Evolutionary conservation across 495 filamentous ascomycete genomes (phyloP).

Genomic region (Trypethelium eluteriae): DNA sequence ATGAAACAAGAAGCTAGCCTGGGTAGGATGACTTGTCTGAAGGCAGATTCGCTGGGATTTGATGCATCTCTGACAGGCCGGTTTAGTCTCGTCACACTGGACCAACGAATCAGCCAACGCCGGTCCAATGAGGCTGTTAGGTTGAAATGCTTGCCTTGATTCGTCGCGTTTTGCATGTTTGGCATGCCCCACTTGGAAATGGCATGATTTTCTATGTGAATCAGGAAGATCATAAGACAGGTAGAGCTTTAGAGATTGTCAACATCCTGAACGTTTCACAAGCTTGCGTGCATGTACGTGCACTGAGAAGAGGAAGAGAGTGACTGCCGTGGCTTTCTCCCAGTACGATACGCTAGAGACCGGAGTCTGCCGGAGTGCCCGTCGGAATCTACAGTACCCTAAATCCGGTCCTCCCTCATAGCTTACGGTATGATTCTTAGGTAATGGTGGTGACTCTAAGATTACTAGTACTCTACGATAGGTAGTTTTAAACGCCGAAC

Average conservation of each 20-base stretch:
- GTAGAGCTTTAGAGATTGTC: too few relatives aligned
- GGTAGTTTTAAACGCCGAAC: too few relatives aligned
- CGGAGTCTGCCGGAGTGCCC: too few relatives aligned
- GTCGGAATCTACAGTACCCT: too few relatives aligned
- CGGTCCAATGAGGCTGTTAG: not conserved
- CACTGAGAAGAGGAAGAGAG: not conserved
- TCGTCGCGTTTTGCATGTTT: slow-evolving; percentile 28
- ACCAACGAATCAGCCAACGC: not conserved
- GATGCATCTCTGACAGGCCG: slow-evolving; percentile 26
- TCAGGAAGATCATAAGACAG: too few relatives aligned
- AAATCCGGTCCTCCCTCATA: too few relatives aligned
- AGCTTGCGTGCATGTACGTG: not conserved
- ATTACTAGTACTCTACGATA: too few relatives aligned
- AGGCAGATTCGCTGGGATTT: slow-evolving; percentile 22
- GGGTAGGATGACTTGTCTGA: not conserved
- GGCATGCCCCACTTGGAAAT: not conserved
- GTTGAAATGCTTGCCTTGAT: slow-evolving; percentile 24
- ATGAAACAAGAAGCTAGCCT: slow-evolving; percentile 23
- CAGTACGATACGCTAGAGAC: not conserved
- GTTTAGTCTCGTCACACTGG: slow-evolving; percentile 29
- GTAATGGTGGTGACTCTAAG: too few relatives aligned
- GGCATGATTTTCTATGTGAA: slow-evolving; percentile 14
- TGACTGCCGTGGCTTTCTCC: not conserved
- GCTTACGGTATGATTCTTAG: too few relatives aligned
- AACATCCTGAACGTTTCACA: too few relatives aligned